Evolutionary conservation across 139 green algal species (phyloP).

Genomic region (Deuterostichococcus epilithicus): DNA sequence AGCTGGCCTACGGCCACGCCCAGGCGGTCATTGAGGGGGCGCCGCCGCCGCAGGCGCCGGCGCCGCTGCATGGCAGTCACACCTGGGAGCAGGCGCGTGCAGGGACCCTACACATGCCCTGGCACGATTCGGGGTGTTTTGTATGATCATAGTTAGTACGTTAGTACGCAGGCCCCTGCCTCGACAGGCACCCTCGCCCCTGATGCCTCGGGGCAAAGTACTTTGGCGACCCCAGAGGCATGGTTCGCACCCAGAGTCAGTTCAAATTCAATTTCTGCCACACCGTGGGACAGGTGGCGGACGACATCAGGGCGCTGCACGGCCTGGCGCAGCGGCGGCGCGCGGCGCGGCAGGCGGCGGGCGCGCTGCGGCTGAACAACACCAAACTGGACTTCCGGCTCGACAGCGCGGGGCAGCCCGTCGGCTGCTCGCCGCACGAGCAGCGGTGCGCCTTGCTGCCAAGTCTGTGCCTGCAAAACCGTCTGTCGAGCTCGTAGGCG

Average conservation of each 20-base stretch:
- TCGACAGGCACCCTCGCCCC: too few relatives aligned
- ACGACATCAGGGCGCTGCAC: slow-evolving; percentile 65
- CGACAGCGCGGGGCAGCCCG: slow-evolving; percentile 69
- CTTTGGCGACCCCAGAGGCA: not conserved
- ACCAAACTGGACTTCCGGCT: slow-evolving; percentile 71
- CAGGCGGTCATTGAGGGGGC: slow-evolving; percentile 83
- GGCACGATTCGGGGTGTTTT: too few relatives aligned
- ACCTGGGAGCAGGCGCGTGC: slow-evolving; percentile 61
- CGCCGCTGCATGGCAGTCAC: slow-evolving; percentile 40
- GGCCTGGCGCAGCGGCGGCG: slow-evolving; percentile 56
- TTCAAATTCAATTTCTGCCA: not conserved
- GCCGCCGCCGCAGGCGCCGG: slow-evolving; percentile 24
- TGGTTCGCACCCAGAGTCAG: not conserved
- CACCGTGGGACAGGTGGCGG: slow-evolving; percentile 45
- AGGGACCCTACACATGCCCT: too few relatives aligned
- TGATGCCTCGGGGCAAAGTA: too few relatives aligned
- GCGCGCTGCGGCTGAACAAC: slow-evolving; percentile 80
- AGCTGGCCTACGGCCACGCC: slow-evolving; percentile 84
- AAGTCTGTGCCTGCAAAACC: too few relatives aligned
- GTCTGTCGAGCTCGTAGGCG: too few relatives aligned
- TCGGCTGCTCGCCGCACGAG: slow-evolving; percentile 6
- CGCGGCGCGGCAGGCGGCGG: slow-evolving; percentile 37
- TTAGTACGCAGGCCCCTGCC: too few relatives aligned
- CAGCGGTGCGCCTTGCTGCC: too few relatives aligned
- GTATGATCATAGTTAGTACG: too few relatives aligned